These are phyloP conservation scores for Lasiodiplodia gonubiensis DNA, from an alignment of 2,329 filamentous ascomycete species.

Conservation along the genomic window DNA sequence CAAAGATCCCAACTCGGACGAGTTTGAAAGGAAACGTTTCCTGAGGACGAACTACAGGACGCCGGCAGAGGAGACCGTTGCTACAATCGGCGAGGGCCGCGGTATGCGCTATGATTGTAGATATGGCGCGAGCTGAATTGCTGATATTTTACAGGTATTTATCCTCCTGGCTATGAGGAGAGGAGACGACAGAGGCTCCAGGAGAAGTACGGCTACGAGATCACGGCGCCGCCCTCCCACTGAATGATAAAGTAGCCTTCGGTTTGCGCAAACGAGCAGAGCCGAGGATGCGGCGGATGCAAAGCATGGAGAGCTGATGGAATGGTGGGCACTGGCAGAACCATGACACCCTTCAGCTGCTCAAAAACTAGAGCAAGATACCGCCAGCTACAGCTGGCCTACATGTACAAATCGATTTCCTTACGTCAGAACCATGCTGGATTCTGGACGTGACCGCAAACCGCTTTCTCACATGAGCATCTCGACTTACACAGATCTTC, in stretches of 20 bases:
- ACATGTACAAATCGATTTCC: slow-evolving; percentile 25
- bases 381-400: slow-evolving; percentile 18
- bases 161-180: slow-evolving; percentile 82
- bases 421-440: background rate
- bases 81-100: slow-evolving; percentile 83
- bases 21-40: slow-evolving; percentile 77
- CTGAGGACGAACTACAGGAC: slow-evolving; percentile 75
- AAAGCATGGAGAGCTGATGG: background rate
- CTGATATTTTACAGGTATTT: slow-evolving; percentile 66
- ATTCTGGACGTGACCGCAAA: background rate
- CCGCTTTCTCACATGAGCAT: background rate
- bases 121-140: background rate
- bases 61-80: slow-evolving; percentile 79
- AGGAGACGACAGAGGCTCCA: slow-evolving; percentile 79
- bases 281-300: background rate
- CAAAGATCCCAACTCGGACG: slow-evolving; percentile 66
- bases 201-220: slow-evolving; percentile 86
- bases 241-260: background rate
- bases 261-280: background rate
- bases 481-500: background rate
- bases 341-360: background rate
- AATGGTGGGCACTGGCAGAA: background rate
- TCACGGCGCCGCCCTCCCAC: slow-evolving; percentile 47
- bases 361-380: slow-evolving; percentile 21
- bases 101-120: slow-evolving; percentile 58